Base-by-base conservation (phyloP, 495 filamentous ascomycete genomes). In the Parachaetomium inaequale region DNA sequence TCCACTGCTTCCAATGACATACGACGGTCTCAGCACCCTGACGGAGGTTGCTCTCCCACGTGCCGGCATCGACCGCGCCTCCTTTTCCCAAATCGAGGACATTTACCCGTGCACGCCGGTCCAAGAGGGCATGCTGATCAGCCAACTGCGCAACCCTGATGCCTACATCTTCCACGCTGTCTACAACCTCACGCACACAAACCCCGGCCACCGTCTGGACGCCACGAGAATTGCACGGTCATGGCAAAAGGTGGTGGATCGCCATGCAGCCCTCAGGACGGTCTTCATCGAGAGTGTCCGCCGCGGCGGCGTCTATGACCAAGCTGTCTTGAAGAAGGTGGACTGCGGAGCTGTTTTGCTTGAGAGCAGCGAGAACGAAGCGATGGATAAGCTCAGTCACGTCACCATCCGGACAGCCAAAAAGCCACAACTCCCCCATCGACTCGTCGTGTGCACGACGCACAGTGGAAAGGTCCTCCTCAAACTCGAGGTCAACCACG, bases 21-120 rank as follows among this genome's bases (percentile, higher is more conserved):
- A 69, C 55, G 61, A 57, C 29, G 45, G 55, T 25, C 61, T 69
- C 19, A 58, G 45, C 23, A 62, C 43, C 15, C 53, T 69, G 17
- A 61, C 50, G 6, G 31, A 57, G 11, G 49, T 34, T 3, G 36
- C 36, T 2, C 55, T 66, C 14, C 66, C 66, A 0, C 36, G 67
- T 14, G 54, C 26, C 10, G 66, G 65, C 19, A 70, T 77, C 12
- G 40, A 63, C 28, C 55, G 26, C 2, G 55, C 55, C 15, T 46
- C 55, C 19, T 40, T 52, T 63, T 63, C 65, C 0, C 32, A 71
- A 7, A 66, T 76, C 29, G 72, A 71, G 45, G 73, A 77, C 36
- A 70, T 69, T 21, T 77, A 69, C 49, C 73, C 72, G 6, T 89
- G 86, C 74, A 88, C 83, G 19, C 79, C 87, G 12, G 74, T 89